phyloP scores from a whole-genome alignment of 2,329 filamentous ascomycete genomes.

The Pleoardoris graminearum region DNA sequence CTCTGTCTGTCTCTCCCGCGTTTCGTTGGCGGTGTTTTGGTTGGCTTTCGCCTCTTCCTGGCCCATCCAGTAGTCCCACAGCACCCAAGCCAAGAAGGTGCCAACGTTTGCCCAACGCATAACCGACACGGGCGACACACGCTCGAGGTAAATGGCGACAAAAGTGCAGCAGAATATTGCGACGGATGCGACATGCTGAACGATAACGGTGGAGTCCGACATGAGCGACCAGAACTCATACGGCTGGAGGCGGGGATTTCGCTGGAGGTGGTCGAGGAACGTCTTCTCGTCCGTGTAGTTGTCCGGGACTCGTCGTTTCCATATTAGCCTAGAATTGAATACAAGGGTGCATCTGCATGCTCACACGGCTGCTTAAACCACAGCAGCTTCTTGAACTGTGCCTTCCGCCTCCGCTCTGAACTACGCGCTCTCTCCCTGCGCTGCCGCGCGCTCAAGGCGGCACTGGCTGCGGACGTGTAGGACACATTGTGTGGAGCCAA shows the following conservation, averaged over 20 bases:
- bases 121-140: conserved; percentile 86
- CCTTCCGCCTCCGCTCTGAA: conserved; percentile 68
- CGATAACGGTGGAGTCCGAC: conserved; percentile 91
- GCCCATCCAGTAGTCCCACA: conserved; percentile 91
- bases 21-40: conserved; percentile 31
- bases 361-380: conserved; percentile 96
- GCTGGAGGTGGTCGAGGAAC: conserved; percentile 92
- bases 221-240: conserved; percentile 99
- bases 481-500: conserved; percentile 87
- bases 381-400: conserved; percentile 90
- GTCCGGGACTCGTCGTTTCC: conserved; percentile 71
- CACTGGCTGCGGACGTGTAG: conserved; percentile 58
- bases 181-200: conserved; percentile 94
- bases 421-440: conserved; percentile 61
- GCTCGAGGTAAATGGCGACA: conserved; percentile 81
- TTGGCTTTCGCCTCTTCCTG: conserved; percentile 63
- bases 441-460: conserved; percentile 38
- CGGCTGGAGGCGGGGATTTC: conserved; percentile 88
- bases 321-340: conserved; percentile 8
- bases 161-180: conserved; percentile 95
- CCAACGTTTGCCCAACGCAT: conserved; percentile 81
- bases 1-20: conserved; percentile 25
- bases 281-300: conserved; percentile 98
- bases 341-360: conserved; percentile 39
- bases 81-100: conserved; percentile 83